Conservation (phyloP, 164 flowering plant species). For the Amborella trichopoda region DNA sequence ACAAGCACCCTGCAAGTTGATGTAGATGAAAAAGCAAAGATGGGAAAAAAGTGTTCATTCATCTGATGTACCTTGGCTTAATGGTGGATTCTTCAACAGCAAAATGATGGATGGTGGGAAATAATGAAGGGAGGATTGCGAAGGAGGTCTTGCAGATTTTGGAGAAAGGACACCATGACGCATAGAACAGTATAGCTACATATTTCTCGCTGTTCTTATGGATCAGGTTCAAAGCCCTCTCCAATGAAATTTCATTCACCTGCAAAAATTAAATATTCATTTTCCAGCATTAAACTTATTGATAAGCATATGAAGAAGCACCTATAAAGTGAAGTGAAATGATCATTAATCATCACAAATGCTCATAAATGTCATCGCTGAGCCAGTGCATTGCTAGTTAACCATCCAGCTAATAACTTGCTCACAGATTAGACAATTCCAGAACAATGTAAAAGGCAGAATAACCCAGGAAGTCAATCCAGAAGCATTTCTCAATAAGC, state of each 20-base stretch:
- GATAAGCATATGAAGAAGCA: too few relatives aligned
- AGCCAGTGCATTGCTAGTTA: too few relatives aligned
- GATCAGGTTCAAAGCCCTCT: constrained; percentile 48
- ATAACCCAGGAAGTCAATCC: too few relatives aligned
- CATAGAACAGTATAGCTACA: constrained; percentile 81
- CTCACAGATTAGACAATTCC: too few relatives aligned
- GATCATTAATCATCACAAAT: too few relatives aligned
- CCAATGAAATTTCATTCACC: constrained; percentile 76
- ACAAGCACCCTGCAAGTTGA: not conserved
- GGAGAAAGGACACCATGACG: constrained; percentile 97
- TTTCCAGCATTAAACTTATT: too few relatives aligned
- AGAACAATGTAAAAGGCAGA: too few relatives aligned
- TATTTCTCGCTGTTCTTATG: constrained; percentile 35
- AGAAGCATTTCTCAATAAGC: too few relatives aligned
- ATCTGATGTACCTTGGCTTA: constrained; percentile 62
- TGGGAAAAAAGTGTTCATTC: not conserved
- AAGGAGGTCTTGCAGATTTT: constrained; percentile 46
- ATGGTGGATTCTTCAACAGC: constrained; percentile 80
- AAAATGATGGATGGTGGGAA: constrained; percentile 74
- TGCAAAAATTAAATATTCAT: too few relatives aligned
- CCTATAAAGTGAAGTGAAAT: too few relatives aligned
- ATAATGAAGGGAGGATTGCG: constrained; percentile 43
- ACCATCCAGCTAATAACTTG: too few relatives aligned
- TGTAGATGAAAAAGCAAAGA: not conserved
- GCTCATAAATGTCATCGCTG: too few relatives aligned